These are phyloP conservation scores for fission yeast (Schizosaccharomyces pombe) DNA, from an alignment of 805 yeast species.

Conservation along the genomic window DNA sequence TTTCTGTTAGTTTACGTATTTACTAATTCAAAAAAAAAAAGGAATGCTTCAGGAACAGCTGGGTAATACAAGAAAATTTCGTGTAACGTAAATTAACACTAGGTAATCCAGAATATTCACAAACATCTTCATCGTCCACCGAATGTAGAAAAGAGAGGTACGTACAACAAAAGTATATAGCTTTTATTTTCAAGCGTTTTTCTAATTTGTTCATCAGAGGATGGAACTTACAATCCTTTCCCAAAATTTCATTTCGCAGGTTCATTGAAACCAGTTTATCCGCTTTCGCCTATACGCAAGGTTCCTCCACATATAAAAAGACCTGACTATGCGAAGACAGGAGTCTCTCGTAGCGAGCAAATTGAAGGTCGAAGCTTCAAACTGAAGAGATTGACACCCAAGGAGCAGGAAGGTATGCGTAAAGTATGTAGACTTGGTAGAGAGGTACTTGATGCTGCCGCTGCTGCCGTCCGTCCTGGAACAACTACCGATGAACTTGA, in stretches of 20 bases:
- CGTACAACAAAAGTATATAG: no score
- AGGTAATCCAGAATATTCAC: not conserved
- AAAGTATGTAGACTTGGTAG: conserved; percentile 56
- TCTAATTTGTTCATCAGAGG: no score
- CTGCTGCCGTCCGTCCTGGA: conserved; percentile 64
- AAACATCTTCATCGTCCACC: not conserved
- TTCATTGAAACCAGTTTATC: conserved; percentile 50
- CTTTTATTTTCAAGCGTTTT: no score
- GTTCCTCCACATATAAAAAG: conserved; percentile 46
- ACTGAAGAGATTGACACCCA: conserved; percentile 39
- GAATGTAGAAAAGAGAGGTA: not conserved
- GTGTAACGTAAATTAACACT: not conserved
- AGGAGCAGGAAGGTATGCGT: conserved; percentile 51
- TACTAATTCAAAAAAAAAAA: not conserved
- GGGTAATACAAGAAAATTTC: not conserved
- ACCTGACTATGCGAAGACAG: conserved; percentile 71
- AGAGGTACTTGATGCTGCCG: conserved; percentile 76
- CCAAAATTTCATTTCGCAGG: conserved; percentile 62
- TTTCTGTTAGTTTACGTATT: not conserved
- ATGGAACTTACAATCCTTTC: conserved; percentile 42
- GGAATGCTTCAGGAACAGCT: not conserved
- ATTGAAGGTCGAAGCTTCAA: conserved; percentile 42
- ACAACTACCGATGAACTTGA: conserved; percentile 85
- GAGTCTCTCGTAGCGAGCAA: conserved; percentile 60
- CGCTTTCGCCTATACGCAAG: conserved; percentile 45